Percentiles rank a stretch among this genome's conserved stretches.
phyloP scores from a whole-genome alignment of 2,329 filamentous ascomycete genomes.

The Camptophora hylomeconis region DNA sequence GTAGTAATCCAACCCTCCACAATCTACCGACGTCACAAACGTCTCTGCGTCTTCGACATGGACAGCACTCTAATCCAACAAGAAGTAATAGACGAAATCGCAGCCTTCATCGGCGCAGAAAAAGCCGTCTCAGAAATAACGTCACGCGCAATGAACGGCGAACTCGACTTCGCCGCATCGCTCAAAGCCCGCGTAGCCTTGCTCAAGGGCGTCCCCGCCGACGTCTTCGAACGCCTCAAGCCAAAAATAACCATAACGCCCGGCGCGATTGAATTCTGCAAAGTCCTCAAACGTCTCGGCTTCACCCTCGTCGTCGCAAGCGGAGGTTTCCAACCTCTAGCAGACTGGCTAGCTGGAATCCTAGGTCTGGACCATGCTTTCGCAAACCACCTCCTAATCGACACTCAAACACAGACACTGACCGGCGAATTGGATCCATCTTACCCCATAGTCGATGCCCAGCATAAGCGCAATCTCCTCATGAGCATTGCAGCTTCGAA shows the following conservation, averaged over 20 bases:
- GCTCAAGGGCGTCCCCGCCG: constrained; percentile 64
- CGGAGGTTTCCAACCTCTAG: constrained; percentile 82
- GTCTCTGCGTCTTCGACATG: constrained; percentile 95
- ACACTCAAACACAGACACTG: constrained; percentile 32
- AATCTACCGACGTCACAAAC: constrained; percentile 64
- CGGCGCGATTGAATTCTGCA: constrained; percentile 63
- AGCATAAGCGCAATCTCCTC: constrained; percentile 44
- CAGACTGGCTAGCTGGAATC: constrained; percentile 67
- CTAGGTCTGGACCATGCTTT: constrained; percentile 77
- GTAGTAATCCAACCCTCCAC: constrained; percentile 63
- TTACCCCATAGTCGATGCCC: constrained; percentile 45
- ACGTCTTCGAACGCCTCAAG: constrained; percentile 67
- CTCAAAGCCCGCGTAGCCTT: constrained; percentile 69
- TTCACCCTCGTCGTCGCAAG: constrained; percentile 83
- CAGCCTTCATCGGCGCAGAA: constrained; percentile 69
- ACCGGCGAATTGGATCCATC: constrained; percentile 43
- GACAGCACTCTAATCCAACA: constrained; percentile 94
- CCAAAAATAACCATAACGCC: constrained; percentile 66
- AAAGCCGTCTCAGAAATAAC: constrained; percentile 77
- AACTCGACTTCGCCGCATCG: constrained; percentile 79
- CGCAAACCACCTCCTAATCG: constrained; percentile 58
- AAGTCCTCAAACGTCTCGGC: constrained; percentile 61
- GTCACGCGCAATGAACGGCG: constrained; percentile 85
- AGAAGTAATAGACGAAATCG: constrained; percentile 93
- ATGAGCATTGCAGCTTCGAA: constrained; percentile 41